Percentiles rank a stretch among this genome's conserved stretches.
These are phyloP conservation scores for Geranium rotundifolium DNA, from an alignment of 345 rosid species.

Conservation along the genomic window DNA sequence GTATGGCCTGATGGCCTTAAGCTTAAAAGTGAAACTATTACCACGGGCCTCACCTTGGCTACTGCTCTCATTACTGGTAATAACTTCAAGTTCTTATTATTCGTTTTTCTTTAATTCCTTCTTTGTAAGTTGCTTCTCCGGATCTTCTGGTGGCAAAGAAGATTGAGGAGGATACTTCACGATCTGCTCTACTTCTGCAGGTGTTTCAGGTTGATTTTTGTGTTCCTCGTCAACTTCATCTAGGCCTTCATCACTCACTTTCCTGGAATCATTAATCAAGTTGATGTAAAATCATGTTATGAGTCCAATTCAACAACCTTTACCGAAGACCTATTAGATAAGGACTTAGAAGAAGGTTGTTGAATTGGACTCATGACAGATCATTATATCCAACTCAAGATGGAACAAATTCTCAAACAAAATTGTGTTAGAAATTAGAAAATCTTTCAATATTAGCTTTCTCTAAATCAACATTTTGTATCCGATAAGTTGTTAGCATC, in stretches of 20 bases:
- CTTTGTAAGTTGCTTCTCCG: slow-evolving; percentile 85
- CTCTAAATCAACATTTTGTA: too few relatives aligned
- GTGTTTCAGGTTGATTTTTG: slow-evolving; percentile 44
- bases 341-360: too few relatives aligned
- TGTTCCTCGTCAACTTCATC: slow-evolving; percentile 69
- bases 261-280: slow-evolving; percentile 27
- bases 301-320: too few relatives aligned
- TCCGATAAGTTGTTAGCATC: too few relatives aligned
- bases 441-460: too few relatives aligned
- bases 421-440: not conserved
- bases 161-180: slow-evolving; percentile 41
- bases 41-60: slow-evolving; percentile 41
- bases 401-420: not conserved
- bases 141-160: too few relatives aligned
- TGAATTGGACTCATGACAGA: too few relatives aligned
- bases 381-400: not conserved
- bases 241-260: slow-evolving; percentile 68
- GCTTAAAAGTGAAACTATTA: slow-evolving; percentile 6
- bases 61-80: slow-evolving; percentile 37
- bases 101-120: slow-evolving; percentile 83
- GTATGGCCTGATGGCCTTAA: not conserved
- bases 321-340: too few relatives aligned
- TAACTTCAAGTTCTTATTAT: slow-evolving; percentile 81
- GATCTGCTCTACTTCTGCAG: slow-evolving; percentile 39
- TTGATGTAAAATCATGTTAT: not conserved